Conservation (phyloP, 2,329 filamentous ascomycete species). For the Nemania sp. region DNA sequence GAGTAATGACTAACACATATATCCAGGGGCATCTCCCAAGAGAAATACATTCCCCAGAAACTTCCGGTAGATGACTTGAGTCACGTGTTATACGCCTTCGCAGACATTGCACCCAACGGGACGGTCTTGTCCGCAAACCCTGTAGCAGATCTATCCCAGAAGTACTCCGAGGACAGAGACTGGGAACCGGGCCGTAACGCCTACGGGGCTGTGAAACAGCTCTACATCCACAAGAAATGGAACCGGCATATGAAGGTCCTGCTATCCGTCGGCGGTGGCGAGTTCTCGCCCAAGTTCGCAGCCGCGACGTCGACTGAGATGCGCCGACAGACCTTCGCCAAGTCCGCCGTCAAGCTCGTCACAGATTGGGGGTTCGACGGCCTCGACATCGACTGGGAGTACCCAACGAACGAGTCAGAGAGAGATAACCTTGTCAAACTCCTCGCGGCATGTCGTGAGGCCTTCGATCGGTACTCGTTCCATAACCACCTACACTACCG, state of each 20-base stretch:
- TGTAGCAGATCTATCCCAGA: conserved; percentile 74
- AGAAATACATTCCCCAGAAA: conserved; percentile 74
- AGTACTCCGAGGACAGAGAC: conserved; percentile 75
- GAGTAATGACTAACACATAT: conserved; percentile 3
- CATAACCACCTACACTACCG: conserved; percentile 54
- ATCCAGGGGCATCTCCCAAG: conserved; percentile 55
- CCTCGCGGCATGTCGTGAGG: conserved; percentile 57
- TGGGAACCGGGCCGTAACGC: conserved; percentile 64
- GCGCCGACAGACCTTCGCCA: conserved; percentile 74
- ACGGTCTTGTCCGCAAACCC: conserved; percentile 69
- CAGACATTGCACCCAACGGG: conserved; percentile 59
- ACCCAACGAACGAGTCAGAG: conserved; percentile 56
- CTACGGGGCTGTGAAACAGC: conserved; percentile 82
- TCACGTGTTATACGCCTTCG: conserved; percentile 75
- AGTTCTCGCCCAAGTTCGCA: conserved; percentile 77
- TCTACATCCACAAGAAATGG: conserved; percentile 79
- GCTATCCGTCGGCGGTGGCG: conserved; percentile 87
- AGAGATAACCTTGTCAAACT: conserved; percentile 58
- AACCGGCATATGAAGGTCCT: conserved; percentile 82
- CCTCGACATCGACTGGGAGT: conserved; percentile 70
- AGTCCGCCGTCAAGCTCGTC: conserved; percentile 75
- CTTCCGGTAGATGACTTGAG: conserved; percentile 77
- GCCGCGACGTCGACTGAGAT: conserved; percentile 70
- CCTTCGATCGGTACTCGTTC: conserved; percentile 49
- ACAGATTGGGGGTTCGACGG: conserved; percentile 74